phyloP scores from a whole-genome alignment of 2,329 filamentous ascomycete genomes.

The Hypoxylon sp. region DNA sequence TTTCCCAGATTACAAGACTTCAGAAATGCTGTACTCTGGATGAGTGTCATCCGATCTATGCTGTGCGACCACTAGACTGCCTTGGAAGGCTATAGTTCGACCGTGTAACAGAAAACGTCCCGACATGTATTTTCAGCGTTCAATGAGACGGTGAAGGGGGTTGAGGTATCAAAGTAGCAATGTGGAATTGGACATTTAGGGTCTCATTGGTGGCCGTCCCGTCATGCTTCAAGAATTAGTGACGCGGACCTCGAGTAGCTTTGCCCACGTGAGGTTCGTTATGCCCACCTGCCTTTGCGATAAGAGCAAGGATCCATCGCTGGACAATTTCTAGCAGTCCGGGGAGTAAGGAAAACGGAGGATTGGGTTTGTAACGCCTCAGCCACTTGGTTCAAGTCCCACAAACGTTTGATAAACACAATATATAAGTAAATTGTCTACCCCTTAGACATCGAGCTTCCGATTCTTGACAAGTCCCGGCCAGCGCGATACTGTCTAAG shows the following conservation, averaged over 20 bases:
- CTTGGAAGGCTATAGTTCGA: not conserved
- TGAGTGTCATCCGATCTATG: slow-evolving; percentile 4
- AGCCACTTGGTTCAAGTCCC: slow-evolving; percentile 11
- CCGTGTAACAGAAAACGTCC: slow-evolving; percentile 15
- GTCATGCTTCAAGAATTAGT: slow-evolving; percentile 18
- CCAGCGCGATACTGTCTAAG: not conserved
- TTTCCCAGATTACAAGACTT: not conserved
- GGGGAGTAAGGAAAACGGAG: slow-evolving; percentile 11
- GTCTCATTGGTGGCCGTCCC: slow-evolving; percentile 23
- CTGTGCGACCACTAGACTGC: not conserved
- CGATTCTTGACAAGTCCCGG: slow-evolving; percentile 4
- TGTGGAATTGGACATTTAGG: slow-evolving; percentile 9
- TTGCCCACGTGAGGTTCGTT: slow-evolving; percentile 28
- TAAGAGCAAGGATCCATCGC: slow-evolving; percentile 6
- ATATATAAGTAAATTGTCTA: slow-evolving; percentile 8
- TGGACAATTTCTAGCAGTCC: not conserved
- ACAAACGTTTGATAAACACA: slow-evolving; percentile 10
- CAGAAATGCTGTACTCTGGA: not conserved
- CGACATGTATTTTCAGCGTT: slow-evolving; percentile 18
- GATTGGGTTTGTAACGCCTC: slow-evolving; percentile 25
- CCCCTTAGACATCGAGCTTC: slow-evolving; percentile 4
- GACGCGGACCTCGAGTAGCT: slow-evolving; percentile 7
- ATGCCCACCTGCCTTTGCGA: slow-evolving; percentile 6
- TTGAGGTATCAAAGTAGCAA: slow-evolving; percentile 27
- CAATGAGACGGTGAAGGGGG: slow-evolving; percentile 28